Base-by-base conservation (phyloP, 1,139 yeast genomes). In the Diutina sp. region DNA sequence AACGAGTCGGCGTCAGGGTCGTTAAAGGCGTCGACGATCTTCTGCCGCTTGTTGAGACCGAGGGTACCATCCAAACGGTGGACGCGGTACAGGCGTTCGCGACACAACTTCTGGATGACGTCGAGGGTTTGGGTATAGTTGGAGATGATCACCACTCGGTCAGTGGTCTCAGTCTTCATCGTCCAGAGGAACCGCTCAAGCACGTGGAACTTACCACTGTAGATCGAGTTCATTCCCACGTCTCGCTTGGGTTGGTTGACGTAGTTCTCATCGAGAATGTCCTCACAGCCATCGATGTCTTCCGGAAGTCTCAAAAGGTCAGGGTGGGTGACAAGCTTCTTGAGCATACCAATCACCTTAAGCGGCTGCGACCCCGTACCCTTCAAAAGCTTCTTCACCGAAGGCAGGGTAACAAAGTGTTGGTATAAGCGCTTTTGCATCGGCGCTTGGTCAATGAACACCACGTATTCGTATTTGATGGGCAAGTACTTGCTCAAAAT, bases 121-220 rank as follows among this genome's bases (percentile, higher is more conserved):
- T 93, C 99, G 54, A 93, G 74, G 0, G 99, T 93, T 65, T 90
- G 96, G 0, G 99, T 93, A 67, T 90, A 93, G 67, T 93, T 93
- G 30, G 97, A 90, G 64, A 93, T 93, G 53, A 93, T 75, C 21
- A 93, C 99, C 64, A 93, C 91, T 69, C 93, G 93, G 68, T 93
- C 99, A 67, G 90, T 84, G 0, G 98, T 90, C 64, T 90, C 95
- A 2, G 76, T 72, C 57, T 83, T 77, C 51, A 93, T 89, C 60
- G 88, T 82, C 58, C 80, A 81, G 59, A 93, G 77, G 75, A 93
- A 93, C 61, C 98, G 71, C 62, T 80, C 84, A 78, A 66, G 84
- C 76, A 76, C 82, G 71, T 69, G 80, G 78, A 69, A 90, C 76
- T 70, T 89, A 2, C 84, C 83, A 65, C 83, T 77, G 57, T 67